Evolutionary conservation across 169 alveolate species (phyloP).

Genomic region (Eimeria tenella): DNA sequence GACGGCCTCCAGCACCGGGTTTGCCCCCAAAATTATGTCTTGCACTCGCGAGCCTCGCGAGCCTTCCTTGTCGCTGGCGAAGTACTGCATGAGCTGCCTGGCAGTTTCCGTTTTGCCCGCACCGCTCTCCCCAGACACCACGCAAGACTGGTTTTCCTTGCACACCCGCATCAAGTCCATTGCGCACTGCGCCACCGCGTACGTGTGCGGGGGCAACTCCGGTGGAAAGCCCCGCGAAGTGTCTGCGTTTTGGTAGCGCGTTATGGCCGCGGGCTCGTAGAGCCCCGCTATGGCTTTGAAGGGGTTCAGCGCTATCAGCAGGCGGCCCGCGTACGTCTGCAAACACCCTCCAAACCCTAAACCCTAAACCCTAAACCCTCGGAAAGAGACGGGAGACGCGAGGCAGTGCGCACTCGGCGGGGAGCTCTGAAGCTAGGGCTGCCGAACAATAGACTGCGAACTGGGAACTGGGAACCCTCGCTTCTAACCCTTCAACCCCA

Average conservation of each 20-base stretch:
- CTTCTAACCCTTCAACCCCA: too few species aligned
- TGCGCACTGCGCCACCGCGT: slow-evolving; percentile 87
- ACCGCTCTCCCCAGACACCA: slow-evolving; percentile 97
- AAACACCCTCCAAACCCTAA: not conserved
- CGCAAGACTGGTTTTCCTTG: slow-evolving; percentile 68
- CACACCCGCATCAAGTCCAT: slow-evolving; percentile 50
- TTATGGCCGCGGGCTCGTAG: slow-evolving; percentile 86
- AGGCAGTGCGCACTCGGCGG: too few species aligned
- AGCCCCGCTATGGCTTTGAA: slow-evolving; percentile 90
- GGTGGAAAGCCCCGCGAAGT: slow-evolving; percentile 82
- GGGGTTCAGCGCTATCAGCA: slow-evolving; percentile 94
- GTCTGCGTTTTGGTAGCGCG: slow-evolving; percentile 87
- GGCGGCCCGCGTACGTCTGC: slow-evolving; percentile 91
- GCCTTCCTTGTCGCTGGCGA: slow-evolving; percentile 73
- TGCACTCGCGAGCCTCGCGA: slow-evolving; percentile 61
- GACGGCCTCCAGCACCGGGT: slow-evolving; percentile 90
- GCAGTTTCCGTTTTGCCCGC: slow-evolving; percentile 99
- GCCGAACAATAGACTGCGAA: too few species aligned
- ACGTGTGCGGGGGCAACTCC: slow-evolving; percentile 91
- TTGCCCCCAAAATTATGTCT: slow-evolving; percentile 89
- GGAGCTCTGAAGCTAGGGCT: too few species aligned
- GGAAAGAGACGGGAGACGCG: too few species aligned
- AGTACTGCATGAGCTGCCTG: slow-evolving; percentile 82
- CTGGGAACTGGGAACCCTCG: too few species aligned
- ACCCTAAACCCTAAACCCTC: too few species aligned